Evolutionary conservation across 2,329 filamentous ascomycete genomes (phyloP), one percentile per base, ranked within the genome.

Genomic region (Aspergillus hortae): DNA sequence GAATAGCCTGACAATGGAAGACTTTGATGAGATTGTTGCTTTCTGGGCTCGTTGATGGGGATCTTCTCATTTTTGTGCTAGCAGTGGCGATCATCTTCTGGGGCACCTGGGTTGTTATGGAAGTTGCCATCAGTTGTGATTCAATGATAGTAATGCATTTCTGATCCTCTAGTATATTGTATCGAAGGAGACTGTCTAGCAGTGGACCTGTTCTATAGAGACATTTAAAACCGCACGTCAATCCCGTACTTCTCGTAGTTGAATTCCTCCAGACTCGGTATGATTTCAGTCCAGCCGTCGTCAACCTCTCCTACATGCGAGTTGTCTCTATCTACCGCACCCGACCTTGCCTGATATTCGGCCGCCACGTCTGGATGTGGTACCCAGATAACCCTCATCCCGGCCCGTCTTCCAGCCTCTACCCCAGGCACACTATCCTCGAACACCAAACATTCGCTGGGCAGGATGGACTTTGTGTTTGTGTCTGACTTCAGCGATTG

Each of bases 231-330:
- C 33, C 11, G n/a, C 33, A 35, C n/a, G 10, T 60, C 25, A 21
- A 74, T 68, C 10, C 68, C 67, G 42, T 70, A 76, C 44, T 63
- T 70, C 44, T 62, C 61, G 32, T 74, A 74, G 25, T 69, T 58
- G 23, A 75, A 75, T 19, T 68, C 41, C 52, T 74, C 70, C 23
- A 76, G 44, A 49, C 58, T 73, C 1, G 46, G 23, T 32, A 75
- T 62, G 17, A 60, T 59, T 52, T 71, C 68, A 48, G 61, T 70
- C 70, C 69, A 75, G 19, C 68, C 71, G 49, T 75, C 71, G 38
- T 68, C 67, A 42, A 70, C 35, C 27, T 64, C 56, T 17, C 72
- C 72, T 15, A 69, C 60, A 47, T 69, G 65, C 70, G 67, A 74
- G n/a, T 69, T 71, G 47, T 75, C 25, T 60, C 46, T 23, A 58